Base-by-base conservation (phyloP, 2,329 filamentous ascomycete species). In the Aspergillus flavus region DNA sequence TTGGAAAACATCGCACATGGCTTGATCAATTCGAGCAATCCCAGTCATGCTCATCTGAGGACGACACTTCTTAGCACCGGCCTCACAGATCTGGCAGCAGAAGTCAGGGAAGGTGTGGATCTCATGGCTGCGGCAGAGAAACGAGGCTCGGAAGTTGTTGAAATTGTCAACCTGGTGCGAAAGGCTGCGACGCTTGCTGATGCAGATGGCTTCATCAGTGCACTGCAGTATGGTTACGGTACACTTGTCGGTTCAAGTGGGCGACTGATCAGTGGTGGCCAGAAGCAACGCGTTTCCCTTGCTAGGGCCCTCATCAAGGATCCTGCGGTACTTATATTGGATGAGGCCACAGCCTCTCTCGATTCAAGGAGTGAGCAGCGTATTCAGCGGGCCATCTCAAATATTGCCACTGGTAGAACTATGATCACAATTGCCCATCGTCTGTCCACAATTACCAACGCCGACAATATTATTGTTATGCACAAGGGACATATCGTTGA, bases 231-330 rank as follows among this genome's bases (percentile, higher is more conserved):
- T 67, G 90, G 90, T 11, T 96, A 96, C 70, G 84, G 94, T 67
- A 96, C 93, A 0, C 86, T 92, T 64, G 92, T 96, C 19, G 93
- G 93, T 61, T 91, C 95, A 74, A 86, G 92, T 65, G 93, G 92
- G 6, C 92, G 93, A 67, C 80, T 94, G 53, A 83, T 97, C 11
- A 94, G 90, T 57, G 93, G 94, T 74, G 93, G 93, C n/a, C 93
- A 97, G 79, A 94, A 95, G 75, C 94, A 97, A 78, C 90, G 94
- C 66, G 93, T 96, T 68, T 91, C 92, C 6, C 95, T 96, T 74
- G 92, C 93, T 4, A 83, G 92, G 66, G 91, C 91, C 32, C 85
- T 96, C 56, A 89, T 96, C 21, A 91, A 89, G 4, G 88, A 96
- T 68, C 93, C 92, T 0, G 92, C 91, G 79, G 84, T 97, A 72